Evolutionary conservation across 768 basidiomycete species (phyloP), one percentile per base, ranked within the genome.

Genomic region (Tulasnella sp.): DNA sequence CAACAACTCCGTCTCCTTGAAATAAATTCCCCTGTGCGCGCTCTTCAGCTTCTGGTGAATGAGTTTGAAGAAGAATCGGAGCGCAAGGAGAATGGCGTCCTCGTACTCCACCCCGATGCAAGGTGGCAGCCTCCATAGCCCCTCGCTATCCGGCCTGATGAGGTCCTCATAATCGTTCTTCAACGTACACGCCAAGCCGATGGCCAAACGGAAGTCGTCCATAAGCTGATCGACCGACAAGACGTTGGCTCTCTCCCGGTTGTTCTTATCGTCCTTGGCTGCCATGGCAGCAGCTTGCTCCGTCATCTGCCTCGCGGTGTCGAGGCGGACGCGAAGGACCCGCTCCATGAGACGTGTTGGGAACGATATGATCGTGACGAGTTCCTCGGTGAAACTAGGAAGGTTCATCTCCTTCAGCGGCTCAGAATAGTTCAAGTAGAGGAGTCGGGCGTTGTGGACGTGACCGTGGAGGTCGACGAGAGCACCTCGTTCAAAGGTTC

Each of bases 1-100:
- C 48, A 99, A 87, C n/a, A 99, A 91, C 83, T 99, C 97, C 0
- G 96, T 98, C 86, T 99, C 98, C 83, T 96, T 95, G 87, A 99
- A 96, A 84, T 97, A 93, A 71, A 96, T 94, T 26, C 92, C 93
- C 83, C 94, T 95, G 79, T 91, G 89, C 26, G 93, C 94, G 80
- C 93, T 93, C 86, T 97, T 97, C 74, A 99, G 87, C 84, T 98
- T 97, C 93, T 93, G 95, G 81, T 97, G 95, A 29, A 99, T 91
- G 46, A 99, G 87, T 82, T 89, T 92, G 88, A 99, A 99, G 85
- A 99, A 96, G 82, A 91, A 91, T 9, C 90, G 88, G 79, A 99
- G 85, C 2, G 94, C 93, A 80, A 96, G 92, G 78, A 97, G 86
- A 77, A 99, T 91, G 1, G 94, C 94, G 26, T 87, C 84, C 84